These are phyloP conservation scores for Anthracocystis setariae DNA, from an alignment of 1,284 basidiomycete genomes.

Conservation along the genomic window DNA sequence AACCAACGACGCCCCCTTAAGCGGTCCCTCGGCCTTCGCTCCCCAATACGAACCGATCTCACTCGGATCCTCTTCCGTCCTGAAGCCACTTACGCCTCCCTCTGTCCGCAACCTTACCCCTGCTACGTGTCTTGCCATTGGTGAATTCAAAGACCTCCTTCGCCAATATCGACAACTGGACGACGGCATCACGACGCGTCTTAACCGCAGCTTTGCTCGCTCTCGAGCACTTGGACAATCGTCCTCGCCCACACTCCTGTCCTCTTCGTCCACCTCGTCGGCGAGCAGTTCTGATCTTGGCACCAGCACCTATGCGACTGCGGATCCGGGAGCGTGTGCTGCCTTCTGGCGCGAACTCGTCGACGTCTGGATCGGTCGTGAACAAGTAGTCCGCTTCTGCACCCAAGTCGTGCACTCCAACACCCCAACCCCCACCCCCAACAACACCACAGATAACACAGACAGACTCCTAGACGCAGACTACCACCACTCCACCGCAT, in stretches of 20 bases:
- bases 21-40: slow-evolving; percentile 4
- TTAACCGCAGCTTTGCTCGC: slow-evolving; percentile 56
- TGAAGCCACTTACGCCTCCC: slow-evolving; percentile 34
- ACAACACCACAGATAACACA: neutral
- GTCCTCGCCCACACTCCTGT: slow-evolving; percentile 53
- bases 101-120: slow-evolving; percentile 49
- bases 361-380: slow-evolving; percentile 57
- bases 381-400: slow-evolving; percentile 59
- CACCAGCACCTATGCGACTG: slow-evolving; percentile 51
- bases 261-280: slow-evolving; percentile 20
- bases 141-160: slow-evolving; percentile 60
- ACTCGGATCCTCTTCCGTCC: slow-evolving; percentile 34
- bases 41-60: slow-evolving; percentile 32
- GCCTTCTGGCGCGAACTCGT: slow-evolving; percentile 58
- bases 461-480: slow-evolving; percentile 51
- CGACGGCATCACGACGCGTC: slow-evolving; percentile 57
- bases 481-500: slow-evolving; percentile 8
- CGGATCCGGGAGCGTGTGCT: slow-evolving; percentile 40
- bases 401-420: slow-evolving; percentile 42
- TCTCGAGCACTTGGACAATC: slow-evolving; percentile 54
- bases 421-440: neutral
- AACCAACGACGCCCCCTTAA: neutral
- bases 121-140: slow-evolving; percentile 47
- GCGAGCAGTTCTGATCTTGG: slow-evolving; percentile 50
- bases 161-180: slow-evolving; percentile 62